These are phyloP conservation scores for Thraustochytrium striatum DNA, from an alignment of 352 stramenopile genomes.

Conservation along the genomic window DNA sequence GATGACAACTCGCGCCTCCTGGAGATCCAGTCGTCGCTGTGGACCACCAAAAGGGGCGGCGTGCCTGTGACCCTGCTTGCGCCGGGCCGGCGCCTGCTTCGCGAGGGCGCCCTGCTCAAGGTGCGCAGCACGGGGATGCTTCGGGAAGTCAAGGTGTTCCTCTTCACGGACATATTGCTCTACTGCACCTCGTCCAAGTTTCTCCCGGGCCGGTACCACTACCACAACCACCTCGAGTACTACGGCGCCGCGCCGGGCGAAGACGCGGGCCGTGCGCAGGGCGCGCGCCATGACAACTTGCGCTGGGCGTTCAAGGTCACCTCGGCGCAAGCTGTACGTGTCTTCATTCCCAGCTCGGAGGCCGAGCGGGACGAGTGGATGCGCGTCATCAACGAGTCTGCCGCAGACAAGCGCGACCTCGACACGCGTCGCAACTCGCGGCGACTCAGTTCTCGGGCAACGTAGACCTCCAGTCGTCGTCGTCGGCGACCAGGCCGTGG, in stretches of 20 bases:
- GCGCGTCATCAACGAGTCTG: conserved; percentile 4
- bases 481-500: too few species aligned
- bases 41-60: conserved; percentile 12
- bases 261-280: background rate
- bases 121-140: conserved; percentile 7
- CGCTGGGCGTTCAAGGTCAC: conserved; percentile 31
- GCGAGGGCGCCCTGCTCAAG: conserved; percentile 21
- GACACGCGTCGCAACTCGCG: too few species aligned
- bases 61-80: conserved; percentile 22
- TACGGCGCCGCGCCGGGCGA: background rate
- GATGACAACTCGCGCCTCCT: conserved; percentile 24
- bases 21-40: conserved; percentile 34
- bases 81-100: conserved; percentile 8
- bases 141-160: conserved; percentile 26
- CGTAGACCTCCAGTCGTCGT: too few species aligned
- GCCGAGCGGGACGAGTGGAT: conserved; percentile 30
- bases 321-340: background rate
- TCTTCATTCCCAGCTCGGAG: conserved; percentile 21
- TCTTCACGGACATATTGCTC: conserved; percentile 34
- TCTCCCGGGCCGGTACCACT: conserved; percentile 30
- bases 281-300: background rate
- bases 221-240: conserved; percentile 34
- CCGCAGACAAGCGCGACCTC: conserved; percentile 17
- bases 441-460: too few species aligned
- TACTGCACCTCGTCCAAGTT: conserved; percentile 25